These are phyloP conservation scores for Calendula officinalis DNA, from an alignment of 129 eudicot genomes.

Conservation along the genomic window DNA sequence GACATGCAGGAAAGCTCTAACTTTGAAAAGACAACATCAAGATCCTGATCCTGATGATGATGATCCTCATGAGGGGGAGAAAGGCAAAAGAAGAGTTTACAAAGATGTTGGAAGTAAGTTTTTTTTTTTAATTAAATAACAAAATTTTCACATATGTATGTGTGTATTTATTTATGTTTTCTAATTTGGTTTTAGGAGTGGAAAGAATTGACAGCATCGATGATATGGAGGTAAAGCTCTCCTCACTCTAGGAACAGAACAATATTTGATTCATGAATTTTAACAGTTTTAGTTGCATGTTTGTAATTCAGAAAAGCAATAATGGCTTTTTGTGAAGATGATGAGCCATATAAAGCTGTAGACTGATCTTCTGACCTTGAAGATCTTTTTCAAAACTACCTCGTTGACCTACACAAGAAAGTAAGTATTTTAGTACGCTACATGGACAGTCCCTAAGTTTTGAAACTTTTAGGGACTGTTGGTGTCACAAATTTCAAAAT, in stretches of 20 bases:
- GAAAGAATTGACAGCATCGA: constrained; percentile 85
- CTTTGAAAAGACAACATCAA: too few species aligned
- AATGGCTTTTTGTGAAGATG: constrained; percentile 80
- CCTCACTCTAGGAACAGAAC: neutral
- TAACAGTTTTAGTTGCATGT: neutral
- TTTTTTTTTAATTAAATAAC: neutral
- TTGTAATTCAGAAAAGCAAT: constrained; percentile 68
- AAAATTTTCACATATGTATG: neutral
- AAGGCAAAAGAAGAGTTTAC: constrained; percentile 92
- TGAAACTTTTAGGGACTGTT: too few species aligned
- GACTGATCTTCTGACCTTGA: constrained; percentile 83
- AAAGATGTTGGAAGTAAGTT: constrained; percentile 91
- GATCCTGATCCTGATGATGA: constrained; percentile 61
- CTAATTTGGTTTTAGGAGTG: constrained; percentile 52
- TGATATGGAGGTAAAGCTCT: constrained; percentile 72
- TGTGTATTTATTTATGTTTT: neutral
- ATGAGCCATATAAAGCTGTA: constrained; percentile 89
- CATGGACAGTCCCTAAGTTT: too few species aligned
- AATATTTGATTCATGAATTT: constrained; percentile 13
- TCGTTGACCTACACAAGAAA: constrained; percentile 92
- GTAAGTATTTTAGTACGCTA: constrained; percentile 25
- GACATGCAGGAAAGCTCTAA: constrained; percentile 59
- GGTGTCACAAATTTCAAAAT: too few species aligned
- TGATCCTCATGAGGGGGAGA: constrained; percentile 81
- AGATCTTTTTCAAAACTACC: constrained; percentile 81